Percentiles rank a stretch among this genome's conserved stretches.
Evolutionary conservation across 805 yeast species (phyloP).

Genomic region (Lipomyces lipofer): DNA sequence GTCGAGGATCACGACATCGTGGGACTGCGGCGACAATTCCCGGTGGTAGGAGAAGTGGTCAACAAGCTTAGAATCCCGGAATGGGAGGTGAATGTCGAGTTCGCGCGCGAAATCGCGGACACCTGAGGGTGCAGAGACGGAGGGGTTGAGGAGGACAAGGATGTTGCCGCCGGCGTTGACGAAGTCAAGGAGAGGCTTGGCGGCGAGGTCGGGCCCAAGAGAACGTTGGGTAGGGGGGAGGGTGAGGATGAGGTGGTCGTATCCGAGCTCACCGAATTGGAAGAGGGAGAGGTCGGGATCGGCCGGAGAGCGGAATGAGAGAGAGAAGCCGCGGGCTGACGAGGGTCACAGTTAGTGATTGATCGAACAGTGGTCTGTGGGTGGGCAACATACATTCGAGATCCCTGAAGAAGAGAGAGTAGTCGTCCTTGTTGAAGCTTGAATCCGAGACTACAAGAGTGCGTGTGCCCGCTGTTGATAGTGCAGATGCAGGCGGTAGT

Average conservation of each 20-base stretch:
- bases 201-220: constrained; percentile 45
- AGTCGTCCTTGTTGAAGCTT: constrained; percentile 35
- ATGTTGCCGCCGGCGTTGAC: constrained; percentile 73
- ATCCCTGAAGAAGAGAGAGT: constrained; percentile 37
- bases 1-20: constrained; percentile 35
- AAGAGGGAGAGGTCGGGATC: constrained; percentile 41
- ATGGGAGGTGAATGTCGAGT: constrained; percentile 81
- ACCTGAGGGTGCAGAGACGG: constrained; percentile 62
- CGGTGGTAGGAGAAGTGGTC: constrained; percentile 60
- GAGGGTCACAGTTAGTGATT: neutral
- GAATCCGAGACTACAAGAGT: constrained; percentile 42
- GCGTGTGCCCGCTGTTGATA: constrained; percentile 32
- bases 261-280: constrained; percentile 48
- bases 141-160: constrained; percentile 39
- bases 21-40: constrained; percentile 30
- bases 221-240: constrained; percentile 49
- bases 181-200: constrained; percentile 57
- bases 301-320: constrained; percentile 39
- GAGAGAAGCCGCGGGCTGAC: constrained; percentile 41
- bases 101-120: constrained; percentile 69
- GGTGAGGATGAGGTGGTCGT: constrained; percentile 58
- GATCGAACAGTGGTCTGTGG: neutral
- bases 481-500: constrained; percentile 12
- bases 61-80: constrained; percentile 61
- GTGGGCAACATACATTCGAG: constrained; percentile 27